Base-by-base conservation (phyloP, 1,284 basidiomycete genomes). In the Ustilago lituana region DNA sequence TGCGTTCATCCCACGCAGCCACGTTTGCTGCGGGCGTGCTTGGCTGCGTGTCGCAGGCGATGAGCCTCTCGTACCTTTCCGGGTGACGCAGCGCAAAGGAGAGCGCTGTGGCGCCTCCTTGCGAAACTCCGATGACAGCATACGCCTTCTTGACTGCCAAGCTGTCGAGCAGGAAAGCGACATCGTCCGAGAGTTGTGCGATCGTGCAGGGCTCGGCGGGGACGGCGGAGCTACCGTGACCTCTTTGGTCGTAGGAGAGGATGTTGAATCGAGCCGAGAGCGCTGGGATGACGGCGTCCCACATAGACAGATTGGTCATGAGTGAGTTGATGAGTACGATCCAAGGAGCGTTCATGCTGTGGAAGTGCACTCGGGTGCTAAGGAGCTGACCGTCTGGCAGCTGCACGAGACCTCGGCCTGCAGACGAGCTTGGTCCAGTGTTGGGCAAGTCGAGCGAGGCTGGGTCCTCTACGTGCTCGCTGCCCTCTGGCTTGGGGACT, bases 41-140 rank as follows among this genome's bases (percentile, higher is more conserved):
- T 14, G 84, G 79, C 58, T 84, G 84, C 2, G 84, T 84, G 61
- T 84, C 84, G 72, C 84, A 84, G 1, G 81, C 80, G 24, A 84
- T 61, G 43, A 84, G 53, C 45, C 76, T 69, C 24, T 75, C 55
- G 49, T 79, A 77, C 14, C 78, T 65, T 9, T 73, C 53, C 1
- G 82, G 63, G 60, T 84, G 82, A 22, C 74, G 59, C n/a, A 82
- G 74, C 6, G 79, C 82, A 53, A 84, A 83, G 8, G 80, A 72
- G 19, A 84, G 74, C 1, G 83, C 73, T 3, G 84, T 84, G 7
- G 84, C 84, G n/a, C 84, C 84, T 22, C 84, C 84, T 64, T 84
- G 84, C 9, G 83, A 84, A 17, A 84, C 83, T 10, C 84, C 84
- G 49, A 84, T 82, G 32, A 84, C 73, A 36, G 83, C 74, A 15